Conservation (phyloP, 768 basidiomycete genomes). For the Lactarius evosmus region DNA sequence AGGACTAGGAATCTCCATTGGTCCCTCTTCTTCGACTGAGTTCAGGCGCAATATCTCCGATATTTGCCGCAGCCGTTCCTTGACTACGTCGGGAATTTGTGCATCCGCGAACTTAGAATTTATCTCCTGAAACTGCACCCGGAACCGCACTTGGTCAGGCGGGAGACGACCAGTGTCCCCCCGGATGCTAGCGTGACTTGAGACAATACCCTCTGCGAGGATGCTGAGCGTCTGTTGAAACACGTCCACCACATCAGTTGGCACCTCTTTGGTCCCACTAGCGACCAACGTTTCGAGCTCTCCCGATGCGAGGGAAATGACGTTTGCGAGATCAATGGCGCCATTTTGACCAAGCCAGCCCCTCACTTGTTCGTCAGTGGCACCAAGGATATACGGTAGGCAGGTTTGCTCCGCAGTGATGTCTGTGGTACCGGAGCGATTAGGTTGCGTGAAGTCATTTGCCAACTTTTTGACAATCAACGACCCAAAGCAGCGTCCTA, state of each 20-base stretch:
- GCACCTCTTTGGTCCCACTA: not conserved
- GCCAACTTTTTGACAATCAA: not conserved
- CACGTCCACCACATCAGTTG: too few relatives aligned
- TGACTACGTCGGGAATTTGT: not conserved
- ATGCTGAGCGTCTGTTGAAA: not conserved
- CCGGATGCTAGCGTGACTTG: not conserved
- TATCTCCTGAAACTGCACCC: too few relatives aligned
- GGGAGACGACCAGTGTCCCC: too few relatives aligned
- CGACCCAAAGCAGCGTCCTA: not conserved
- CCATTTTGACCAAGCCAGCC: not conserved
- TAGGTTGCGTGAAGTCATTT: not conserved
- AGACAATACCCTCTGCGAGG: not conserved
- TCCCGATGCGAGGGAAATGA: not conserved
- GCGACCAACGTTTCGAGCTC: not conserved
- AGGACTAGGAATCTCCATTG: not conserved
- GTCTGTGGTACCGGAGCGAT: not conserved
- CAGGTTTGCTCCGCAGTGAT: not conserved
- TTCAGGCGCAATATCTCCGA: not conserved
- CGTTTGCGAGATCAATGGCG: not conserved
- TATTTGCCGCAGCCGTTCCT: not conserved
- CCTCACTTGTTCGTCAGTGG: not conserved
- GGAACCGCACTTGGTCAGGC: not conserved
- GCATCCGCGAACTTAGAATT: not conserved
- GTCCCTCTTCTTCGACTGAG: not conserved
- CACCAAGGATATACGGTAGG: not conserved